Conservation (phyloP, 73 alveolate species). For the Paramecium caudatum region DNA sequence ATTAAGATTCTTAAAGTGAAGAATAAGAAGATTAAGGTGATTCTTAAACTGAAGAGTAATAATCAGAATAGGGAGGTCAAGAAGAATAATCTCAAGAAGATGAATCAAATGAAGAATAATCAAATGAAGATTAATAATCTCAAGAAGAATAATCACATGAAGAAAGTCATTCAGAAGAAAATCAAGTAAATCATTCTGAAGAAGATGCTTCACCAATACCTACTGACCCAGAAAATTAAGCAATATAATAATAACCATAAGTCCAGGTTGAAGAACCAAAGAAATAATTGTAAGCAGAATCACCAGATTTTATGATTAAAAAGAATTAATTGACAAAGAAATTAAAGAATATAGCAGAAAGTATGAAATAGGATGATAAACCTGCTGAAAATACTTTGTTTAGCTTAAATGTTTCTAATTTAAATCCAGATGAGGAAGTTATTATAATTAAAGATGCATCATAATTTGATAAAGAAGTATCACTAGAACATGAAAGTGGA, state of each 20-base stretch:
- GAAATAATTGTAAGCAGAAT: constrained; percentile 1
- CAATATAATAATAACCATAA: too few relatives aligned
- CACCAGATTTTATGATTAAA: constrained; percentile 9
- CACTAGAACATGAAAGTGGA: neutral
- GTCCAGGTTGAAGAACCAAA: too few relatives aligned
- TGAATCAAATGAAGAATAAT: too few relatives aligned
- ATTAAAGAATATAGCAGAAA: neutral
- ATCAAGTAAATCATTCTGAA: neutral
- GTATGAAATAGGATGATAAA: neutral
- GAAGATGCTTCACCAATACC: too few relatives aligned
- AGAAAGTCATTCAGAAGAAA: neutral
- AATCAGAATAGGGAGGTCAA: too few relatives aligned
- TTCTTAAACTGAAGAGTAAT: too few relatives aligned
- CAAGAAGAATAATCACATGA: too few relatives aligned
- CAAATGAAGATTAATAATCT: too few relatives aligned
- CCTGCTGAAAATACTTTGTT: neutral
- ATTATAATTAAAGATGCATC: constrained; percentile 1
- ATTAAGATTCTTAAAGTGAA: too few relatives aligned
- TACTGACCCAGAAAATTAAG: too few relatives aligned
- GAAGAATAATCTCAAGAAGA: too few relatives aligned
- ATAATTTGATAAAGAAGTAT: constrained; percentile 10
- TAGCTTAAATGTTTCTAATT: constrained; percentile 38
- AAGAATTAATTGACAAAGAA: constrained; percentile 19
- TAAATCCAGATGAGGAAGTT: constrained; percentile 22
- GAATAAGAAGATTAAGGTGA: too few relatives aligned